These are phyloP conservation scores for Paspalum vaginatum DNA, from an alignment of 176 grass and related monocot species.

Conservation along the genomic window DNA sequence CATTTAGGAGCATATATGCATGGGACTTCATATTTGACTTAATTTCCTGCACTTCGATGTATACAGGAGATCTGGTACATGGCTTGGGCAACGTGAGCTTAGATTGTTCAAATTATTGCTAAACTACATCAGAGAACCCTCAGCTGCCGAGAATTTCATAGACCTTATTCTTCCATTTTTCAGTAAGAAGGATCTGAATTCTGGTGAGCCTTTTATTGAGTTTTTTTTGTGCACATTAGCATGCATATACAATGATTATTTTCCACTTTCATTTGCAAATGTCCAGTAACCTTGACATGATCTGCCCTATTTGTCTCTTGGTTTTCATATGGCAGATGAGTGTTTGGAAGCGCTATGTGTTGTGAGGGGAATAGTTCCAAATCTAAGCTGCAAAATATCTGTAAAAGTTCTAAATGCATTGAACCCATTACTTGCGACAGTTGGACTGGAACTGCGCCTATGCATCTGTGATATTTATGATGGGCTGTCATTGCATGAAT, in stretches of 20 bases:
- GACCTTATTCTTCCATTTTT: conserved; percentile 90
- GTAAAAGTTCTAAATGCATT: conserved; percentile 73
- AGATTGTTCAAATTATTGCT: conserved; percentile 83
- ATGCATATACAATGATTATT: neutral
- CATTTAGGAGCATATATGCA: conserved; percentile 27
- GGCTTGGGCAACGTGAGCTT: conserved; percentile 74
- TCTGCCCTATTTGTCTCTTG: conserved; percentile 3
- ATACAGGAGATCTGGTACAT: conserved; percentile 71
- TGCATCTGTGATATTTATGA: conserved; percentile 84
- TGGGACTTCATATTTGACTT: neutral
- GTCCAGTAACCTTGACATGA: conserved; percentile 14
- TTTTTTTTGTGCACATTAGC: conserved; percentile 34
- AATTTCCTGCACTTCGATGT: neutral
- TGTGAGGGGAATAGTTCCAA: conserved; percentile 66
- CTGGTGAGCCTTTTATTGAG: conserved; percentile 52
- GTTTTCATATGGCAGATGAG: conserved; percentile 62
- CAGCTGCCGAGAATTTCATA: conserved; percentile 55
- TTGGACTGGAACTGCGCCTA: conserved; percentile 68
- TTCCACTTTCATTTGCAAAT: conserved; percentile 6
- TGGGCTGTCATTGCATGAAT: conserved; percentile 59
- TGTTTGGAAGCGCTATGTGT: conserved; percentile 74
- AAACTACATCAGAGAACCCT: conserved; percentile 67
- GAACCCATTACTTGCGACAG: conserved; percentile 67
- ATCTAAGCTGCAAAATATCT: conserved; percentile 56
- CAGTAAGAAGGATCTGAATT: conserved; percentile 67